These are phyloP conservation scores for Phytophthora pistaciae DNA, from an alignment of 352 stramenopile species.

Conservation along the genomic window DNA sequence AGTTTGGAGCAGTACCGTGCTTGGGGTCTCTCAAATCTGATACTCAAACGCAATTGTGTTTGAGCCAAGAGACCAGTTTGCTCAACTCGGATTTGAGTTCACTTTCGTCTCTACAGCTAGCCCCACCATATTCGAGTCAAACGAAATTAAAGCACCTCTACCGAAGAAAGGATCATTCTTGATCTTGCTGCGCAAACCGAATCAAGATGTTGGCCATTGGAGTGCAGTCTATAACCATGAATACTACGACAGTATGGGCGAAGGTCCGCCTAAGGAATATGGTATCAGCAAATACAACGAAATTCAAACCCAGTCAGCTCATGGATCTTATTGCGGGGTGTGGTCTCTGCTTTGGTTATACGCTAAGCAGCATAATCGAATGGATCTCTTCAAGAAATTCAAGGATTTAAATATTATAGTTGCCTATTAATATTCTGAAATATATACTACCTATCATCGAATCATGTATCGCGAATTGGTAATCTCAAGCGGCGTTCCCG, in stretches of 20 bases:
- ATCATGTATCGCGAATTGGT: neutral
- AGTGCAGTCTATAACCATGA: neutral
- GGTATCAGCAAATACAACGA: slow-evolving; percentile 4
- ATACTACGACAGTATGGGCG: neutral
- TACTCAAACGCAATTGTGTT: too few relatives aligned
- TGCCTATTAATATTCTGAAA: neutral
- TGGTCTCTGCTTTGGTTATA: neutral
- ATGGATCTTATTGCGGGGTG: neutral
- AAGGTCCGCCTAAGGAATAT: neutral
- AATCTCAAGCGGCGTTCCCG: neutral
- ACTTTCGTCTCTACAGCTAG: too few relatives aligned
- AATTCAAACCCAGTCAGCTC: neutral
- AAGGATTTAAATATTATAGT: slow-evolving; percentile 4
- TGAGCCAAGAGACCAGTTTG: too few relatives aligned
- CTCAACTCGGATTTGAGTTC: too few relatives aligned
- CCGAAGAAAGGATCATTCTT: too few relatives aligned
- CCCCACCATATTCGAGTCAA: neutral
- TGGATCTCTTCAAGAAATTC: neutral
- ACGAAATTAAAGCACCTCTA: too few relatives aligned
- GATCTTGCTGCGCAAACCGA: too few relatives aligned
- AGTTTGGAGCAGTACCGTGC: too few relatives aligned
- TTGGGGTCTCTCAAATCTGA: too few relatives aligned
- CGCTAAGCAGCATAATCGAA: neutral
- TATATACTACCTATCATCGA: neutral
- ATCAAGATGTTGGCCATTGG: slow-evolving; percentile 1